Evolutionary conservation across 192 early-diverging fungal species (phyloP).

Genomic region (Allomyces arbusculus): DNA sequence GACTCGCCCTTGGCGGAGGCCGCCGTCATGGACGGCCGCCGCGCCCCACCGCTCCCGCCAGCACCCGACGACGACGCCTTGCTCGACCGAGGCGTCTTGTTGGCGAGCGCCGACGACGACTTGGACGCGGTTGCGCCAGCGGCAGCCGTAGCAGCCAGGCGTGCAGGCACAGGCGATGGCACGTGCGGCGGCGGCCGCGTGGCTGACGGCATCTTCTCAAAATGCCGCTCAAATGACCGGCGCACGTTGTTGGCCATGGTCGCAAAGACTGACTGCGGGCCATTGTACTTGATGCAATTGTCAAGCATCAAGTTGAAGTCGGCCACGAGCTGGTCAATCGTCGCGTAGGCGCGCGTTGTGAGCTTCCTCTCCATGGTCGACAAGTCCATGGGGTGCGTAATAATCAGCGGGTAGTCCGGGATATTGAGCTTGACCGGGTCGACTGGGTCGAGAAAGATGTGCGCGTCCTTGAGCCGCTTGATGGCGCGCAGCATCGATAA

Average conservation of each 20-base stretch:
- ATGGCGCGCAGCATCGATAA: constrained; percentile 46
- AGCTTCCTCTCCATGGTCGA: constrained; percentile 51
- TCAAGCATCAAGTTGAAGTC: constrained; percentile 54
- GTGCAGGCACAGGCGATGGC: not conserved
- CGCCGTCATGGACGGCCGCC: too few species aligned
- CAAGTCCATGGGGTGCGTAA: constrained; percentile 63
- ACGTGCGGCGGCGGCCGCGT: not conserved
- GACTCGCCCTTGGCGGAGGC: not conserved
- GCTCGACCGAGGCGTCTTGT: too few species aligned
- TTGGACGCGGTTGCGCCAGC: not conserved
- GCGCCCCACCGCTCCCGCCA: too few species aligned
- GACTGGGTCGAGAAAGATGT: constrained; percentile 67
- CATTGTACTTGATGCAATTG: constrained; percentile 69
- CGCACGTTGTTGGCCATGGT: constrained; percentile 48
- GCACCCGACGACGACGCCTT: too few species aligned
- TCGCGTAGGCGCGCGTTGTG: constrained; percentile 31
- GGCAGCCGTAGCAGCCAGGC: not conserved
- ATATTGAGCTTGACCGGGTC: constrained; percentile 56
- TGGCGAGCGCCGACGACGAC: too few species aligned
- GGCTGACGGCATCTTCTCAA: constrained; percentile 43
- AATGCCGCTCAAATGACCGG: constrained; percentile 38
- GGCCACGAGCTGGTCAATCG: constrained; percentile 39
- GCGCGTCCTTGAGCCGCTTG: constrained; percentile 61
- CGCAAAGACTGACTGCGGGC: constrained; percentile 44
- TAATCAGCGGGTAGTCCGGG: constrained; percentile 51